Percentiles rank a stretch among this genome's conserved stretches.
Evolutionary conservation across 208 protist species (phyloP).

Genomic region (Acanthamoeba royreba): DNA sequence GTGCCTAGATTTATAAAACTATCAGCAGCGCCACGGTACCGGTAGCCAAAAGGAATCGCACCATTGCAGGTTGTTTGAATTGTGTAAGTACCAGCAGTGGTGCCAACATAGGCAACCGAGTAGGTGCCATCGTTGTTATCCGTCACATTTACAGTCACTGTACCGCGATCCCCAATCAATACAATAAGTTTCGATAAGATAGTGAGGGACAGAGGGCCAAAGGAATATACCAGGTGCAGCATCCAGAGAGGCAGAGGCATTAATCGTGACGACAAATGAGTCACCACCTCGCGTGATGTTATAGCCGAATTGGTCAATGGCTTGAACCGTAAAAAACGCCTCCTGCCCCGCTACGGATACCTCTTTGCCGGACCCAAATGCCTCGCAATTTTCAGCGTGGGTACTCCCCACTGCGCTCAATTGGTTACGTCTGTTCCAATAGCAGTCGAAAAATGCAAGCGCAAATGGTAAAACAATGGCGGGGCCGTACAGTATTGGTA

Average conservation of each 20-base stretch:
- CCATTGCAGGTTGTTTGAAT: background rate
- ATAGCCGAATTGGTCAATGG: background rate
- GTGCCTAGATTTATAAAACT: background rate
- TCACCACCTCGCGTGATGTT: background rate
- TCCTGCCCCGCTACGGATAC: background rate
- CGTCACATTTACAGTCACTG: background rate
- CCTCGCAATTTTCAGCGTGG: background rate
- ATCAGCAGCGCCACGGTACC: background rate
- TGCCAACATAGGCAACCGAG: background rate
- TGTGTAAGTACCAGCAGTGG: background rate
- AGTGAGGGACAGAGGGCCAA: background rate
- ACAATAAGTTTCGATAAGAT: background rate
- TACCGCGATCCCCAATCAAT: background rate
- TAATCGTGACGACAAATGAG: background rate
- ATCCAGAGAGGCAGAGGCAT: background rate
- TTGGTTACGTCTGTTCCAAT: too few relatives aligned
- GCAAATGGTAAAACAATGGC: background rate
- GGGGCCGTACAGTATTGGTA: background rate
- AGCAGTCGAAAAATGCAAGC: background rate
- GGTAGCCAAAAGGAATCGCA: background rate
- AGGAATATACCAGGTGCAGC: background rate
- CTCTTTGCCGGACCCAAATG: background rate
- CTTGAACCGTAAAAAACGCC: background rate
- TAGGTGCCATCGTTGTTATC: background rate
- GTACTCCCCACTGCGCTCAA: background rate